phyloP scores from a whole-genome alignment of 2,329 filamentous ascomycete genomes.

The Pestalotiopsis sp. region DNA sequence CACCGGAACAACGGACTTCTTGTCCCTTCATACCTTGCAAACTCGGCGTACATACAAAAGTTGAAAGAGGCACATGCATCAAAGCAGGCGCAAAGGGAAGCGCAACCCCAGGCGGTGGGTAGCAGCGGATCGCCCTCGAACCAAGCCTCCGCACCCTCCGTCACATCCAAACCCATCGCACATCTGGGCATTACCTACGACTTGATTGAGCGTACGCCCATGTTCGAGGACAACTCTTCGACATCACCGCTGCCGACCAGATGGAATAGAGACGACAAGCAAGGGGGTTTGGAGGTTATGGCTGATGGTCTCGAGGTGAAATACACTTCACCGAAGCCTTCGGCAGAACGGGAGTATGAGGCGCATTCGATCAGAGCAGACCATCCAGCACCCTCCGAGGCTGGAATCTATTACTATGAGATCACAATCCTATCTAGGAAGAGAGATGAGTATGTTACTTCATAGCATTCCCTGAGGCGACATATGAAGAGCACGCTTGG shows the following conservation, averaged over 20 bases:
- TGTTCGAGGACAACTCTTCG: slow-evolving; percentile 58
- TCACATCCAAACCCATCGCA: slow-evolving; percentile 58
- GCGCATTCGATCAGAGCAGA: slow-evolving; percentile 83
- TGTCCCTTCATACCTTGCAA: slow-evolving; percentile 79
- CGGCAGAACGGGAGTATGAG: slow-evolving; percentile 66
- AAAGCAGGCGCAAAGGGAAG: slow-evolving; percentile 55
- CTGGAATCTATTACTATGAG: slow-evolving; percentile 95
- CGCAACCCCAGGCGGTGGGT: slow-evolving; percentile 47
- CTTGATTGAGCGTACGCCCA: slow-evolving; percentile 75
- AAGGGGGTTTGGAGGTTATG: slow-evolving; percentile 71
- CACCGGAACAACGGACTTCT: slow-evolving; percentile 62
- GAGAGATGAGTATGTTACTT: slow-evolving; percentile 54
- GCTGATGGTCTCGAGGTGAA: slow-evolving; percentile 75
- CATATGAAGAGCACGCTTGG: background rate
- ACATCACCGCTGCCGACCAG: slow-evolving; percentile 74
- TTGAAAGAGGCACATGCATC: slow-evolving; percentile 71
- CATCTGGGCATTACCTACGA: slow-evolving; percentile 83
- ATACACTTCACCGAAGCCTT: slow-evolving; percentile 49
- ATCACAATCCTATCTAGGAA: slow-evolving; percentile 55
- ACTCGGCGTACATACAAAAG: slow-evolving; percentile 76
- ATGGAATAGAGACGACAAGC: slow-evolving; percentile 83
- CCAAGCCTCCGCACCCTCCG: slow-evolving; percentile 44
- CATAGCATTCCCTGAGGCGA: background rate
- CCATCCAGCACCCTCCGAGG: slow-evolving; percentile 83
- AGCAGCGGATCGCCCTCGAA: slow-evolving; percentile 22